phyloP scores from a whole-genome alignment of 345 rosid genomes.

The Citrus cavaleriei region DNA sequence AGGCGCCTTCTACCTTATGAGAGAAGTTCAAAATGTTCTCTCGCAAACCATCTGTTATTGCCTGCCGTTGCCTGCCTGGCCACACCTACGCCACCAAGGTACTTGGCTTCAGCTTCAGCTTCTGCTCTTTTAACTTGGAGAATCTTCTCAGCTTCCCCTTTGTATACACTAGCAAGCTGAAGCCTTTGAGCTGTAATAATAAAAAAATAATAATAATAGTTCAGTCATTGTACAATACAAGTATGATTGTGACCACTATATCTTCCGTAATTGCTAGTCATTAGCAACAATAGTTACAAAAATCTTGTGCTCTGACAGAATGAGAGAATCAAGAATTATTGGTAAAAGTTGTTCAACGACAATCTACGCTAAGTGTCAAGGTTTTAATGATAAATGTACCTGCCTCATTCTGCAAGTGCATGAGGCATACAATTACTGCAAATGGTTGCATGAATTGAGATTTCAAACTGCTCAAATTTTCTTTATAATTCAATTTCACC shows the following conservation, averaged over 20 bases:
- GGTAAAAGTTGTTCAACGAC: no score
- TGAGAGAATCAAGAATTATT: neutral
- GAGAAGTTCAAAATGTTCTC: constrained; percentile 97
- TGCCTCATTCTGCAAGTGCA: neutral
- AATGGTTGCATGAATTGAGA: neutral
- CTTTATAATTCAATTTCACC: neutral
- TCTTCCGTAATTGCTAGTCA: neutral
- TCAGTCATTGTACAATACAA: neutral
- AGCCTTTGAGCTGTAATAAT: constrained; percentile 83
- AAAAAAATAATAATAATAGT: neutral
- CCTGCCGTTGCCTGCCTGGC: constrained; percentile 99
- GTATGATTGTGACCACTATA: neutral
- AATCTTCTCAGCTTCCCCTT: constrained; percentile 97
- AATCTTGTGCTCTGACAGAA: neutral
- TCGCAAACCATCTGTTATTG: constrained; percentile 89
- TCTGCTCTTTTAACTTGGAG: constrained; percentile 87
- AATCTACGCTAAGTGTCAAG: neutral
- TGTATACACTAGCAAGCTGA: constrained; percentile 97
- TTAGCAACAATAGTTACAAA: neutral
- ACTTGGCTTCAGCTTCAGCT: constrained; percentile 95
- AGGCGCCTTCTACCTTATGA: constrained; percentile 81
- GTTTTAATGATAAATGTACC: neutral
- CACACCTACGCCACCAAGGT: constrained; percentile 93
- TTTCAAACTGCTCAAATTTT: neutral
- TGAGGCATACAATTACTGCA: neutral